Base-by-base conservation (phyloP, 441 rosid genomes). In the Omphalea diandra region DNA sequence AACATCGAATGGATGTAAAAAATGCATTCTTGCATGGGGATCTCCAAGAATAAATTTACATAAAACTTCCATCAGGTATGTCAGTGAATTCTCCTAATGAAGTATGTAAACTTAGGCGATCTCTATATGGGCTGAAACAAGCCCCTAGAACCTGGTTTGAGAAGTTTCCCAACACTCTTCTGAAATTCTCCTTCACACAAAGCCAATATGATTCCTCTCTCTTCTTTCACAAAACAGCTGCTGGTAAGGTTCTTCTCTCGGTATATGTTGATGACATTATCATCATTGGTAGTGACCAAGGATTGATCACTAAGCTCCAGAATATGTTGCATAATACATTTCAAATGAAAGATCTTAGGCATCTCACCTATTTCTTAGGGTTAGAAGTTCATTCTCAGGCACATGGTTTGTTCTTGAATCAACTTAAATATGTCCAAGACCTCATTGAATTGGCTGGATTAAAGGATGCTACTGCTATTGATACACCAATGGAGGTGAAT, bases 181-280 rank as follows among this genome's bases (percentile, higher is more conserved):
- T n/a, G 36, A n/a, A 17, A 46, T 33, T 35, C 65, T 61, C 65
- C 36, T 61, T 35, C 65, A 33, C 52, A 64, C 53, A 24, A 64
- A 64, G 40, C 27, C 55, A 64, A 63, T 63, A 64, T 64, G 68
- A 64, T 64, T 64, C 68, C 44, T 64, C 68, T 12, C 68, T 64
- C 55, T 43, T 64, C 55, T 43, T 64, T 64, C 55, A 64, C 5
- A 64, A 64, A 22, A 64, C 24, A 64, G 15, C 55, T 27, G 46
- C 38, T 24, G 29, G n/a, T 56, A 56, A 27, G 60, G 36, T 29
- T 27, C 29, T 56, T 15, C 54, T 49, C 24, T 49, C n/a, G n/a
- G 54, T 49, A 6, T 49, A 49, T 49, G 54, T 49, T 49, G 54
- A 27, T 57, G n/a, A n/a, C n/a, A 35, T 26, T 57, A n/a, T 36